A percentile compares a stretch with the other conserved stretches of the same genome.
Evolutionary conservation across 805 yeast species (phyloP).

Genomic region (Wickerhamiella alocasiicola): DNA sequence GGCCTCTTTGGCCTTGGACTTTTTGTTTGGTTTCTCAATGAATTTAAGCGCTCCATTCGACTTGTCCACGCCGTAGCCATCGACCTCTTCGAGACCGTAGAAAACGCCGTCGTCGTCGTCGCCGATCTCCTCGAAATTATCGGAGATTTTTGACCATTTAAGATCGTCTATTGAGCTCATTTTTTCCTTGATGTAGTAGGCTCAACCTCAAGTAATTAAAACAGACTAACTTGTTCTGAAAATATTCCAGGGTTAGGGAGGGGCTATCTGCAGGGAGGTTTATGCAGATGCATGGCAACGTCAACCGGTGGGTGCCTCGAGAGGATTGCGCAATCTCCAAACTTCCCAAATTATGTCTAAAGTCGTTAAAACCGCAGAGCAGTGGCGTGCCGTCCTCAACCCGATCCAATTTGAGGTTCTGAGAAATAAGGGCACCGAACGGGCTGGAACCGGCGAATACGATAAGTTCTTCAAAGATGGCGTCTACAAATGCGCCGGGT

Average conservation of each 20-base stretch:
- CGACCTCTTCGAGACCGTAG: constrained; percentile 86
- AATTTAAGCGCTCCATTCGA: constrained; percentile 50
- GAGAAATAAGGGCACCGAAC: constrained; percentile 62
- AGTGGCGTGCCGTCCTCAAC: constrained; percentile 69
- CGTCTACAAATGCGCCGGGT: constrained; percentile 73
- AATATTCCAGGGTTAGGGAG: too few relatives aligned
- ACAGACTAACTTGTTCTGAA: too few relatives aligned
- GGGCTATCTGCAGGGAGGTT: too few relatives aligned
- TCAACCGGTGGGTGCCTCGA: too few relatives aligned
- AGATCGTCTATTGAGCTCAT: constrained; percentile 15
- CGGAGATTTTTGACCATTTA: constrained; percentile 58
- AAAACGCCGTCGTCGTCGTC: constrained; percentile 87
- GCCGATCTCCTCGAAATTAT: constrained; percentile 33
- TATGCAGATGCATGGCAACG: too few relatives aligned
- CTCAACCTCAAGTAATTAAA: constrained; percentile 21
- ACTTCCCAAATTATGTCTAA: constrained; percentile 17
- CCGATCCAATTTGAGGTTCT: constrained; percentile 72
- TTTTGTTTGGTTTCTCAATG: constrained; percentile 17
- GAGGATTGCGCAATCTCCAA: too few relatives aligned
- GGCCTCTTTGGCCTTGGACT: constrained; percentile 10
- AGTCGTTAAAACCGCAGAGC: constrained; percentile 33
- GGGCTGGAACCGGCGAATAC: constrained; percentile 54
- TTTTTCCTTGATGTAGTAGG: neutral
- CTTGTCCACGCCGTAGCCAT: constrained; percentile 75
- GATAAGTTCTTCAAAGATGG: constrained; percentile 41